phyloP scores from a whole-genome alignment of 2,329 filamentous ascomycete species.

The Periconia sp. region DNA sequence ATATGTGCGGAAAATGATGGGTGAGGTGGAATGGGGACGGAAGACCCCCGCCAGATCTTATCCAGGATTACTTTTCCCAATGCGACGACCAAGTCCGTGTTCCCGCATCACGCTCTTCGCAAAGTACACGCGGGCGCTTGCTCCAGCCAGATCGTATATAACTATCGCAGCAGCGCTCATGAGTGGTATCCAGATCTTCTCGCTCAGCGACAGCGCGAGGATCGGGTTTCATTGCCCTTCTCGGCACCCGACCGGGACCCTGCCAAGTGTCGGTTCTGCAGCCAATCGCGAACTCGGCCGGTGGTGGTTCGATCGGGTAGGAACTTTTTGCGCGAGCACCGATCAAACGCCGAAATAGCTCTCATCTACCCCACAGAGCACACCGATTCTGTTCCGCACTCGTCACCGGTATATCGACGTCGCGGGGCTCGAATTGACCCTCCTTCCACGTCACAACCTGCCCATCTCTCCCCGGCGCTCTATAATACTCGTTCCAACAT shows the following conservation, averaged over 20 bases:
- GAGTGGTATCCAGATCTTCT: not conserved
- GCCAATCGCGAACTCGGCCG: conserved; percentile 17
- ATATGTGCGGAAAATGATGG: too few relatives aligned
- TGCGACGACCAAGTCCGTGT: conserved; percentile 17
- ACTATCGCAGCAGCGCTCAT: not conserved
- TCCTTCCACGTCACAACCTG: not conserved
- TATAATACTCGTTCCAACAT: conserved; percentile 12
- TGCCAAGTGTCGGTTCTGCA: conserved; percentile 24
- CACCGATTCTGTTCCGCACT: conserved; percentile 2
- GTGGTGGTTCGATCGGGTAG: conserved; percentile 16
- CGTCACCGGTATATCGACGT: conserved; percentile 2
- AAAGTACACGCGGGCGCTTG: not conserved
- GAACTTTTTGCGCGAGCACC: conserved; percentile 19
- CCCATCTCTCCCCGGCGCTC: conserved; percentile 1
- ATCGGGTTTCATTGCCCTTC: conserved; percentile 12
- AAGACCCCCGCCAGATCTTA: conserved; percentile 8
- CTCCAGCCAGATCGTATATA: too few relatives aligned
- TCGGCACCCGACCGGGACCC: conserved; percentile 12
- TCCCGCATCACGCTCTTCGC: not conserved
- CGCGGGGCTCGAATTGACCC: conserved; percentile 2
- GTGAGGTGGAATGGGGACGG: too few relatives aligned
- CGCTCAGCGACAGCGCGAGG: not conserved
- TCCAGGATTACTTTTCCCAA: conserved; percentile 29
- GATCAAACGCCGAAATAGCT: conserved; percentile 17
- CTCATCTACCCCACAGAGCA: conserved; percentile 11